Percentiles rank a stretch among this genome's conserved stretches.
Conservation (phyloP, 768 basidiomycete genomes). For the Termitomyces sp. region DNA sequence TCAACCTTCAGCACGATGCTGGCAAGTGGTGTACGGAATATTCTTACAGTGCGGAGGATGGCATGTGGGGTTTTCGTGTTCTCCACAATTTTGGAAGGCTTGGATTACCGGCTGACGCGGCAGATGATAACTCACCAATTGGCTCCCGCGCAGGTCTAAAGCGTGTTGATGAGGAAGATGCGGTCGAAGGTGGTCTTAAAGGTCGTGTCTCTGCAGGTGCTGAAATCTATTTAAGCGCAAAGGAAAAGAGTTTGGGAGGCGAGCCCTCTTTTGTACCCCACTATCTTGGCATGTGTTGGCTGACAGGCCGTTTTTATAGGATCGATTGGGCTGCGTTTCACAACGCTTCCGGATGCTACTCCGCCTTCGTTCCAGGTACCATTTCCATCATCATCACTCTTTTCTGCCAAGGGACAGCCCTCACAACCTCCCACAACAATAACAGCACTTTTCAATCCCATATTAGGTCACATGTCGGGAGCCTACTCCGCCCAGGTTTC, state of each 20-base stretch:
- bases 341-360: constrained; percentile 80
- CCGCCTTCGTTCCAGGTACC: constrained; percentile 56
- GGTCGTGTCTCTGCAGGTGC: constrained; percentile 91
- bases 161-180: constrained; percentile 93
- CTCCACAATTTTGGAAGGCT: constrained; percentile 89
- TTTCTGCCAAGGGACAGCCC: constrained; percentile 27
- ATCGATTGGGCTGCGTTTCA: constrained; percentile 91
- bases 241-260: constrained; percentile 92
- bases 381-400: constrained; percentile 29
- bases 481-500: constrained; percentile 90
- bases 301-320: constrained; percentile 38
- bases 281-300: not conserved
- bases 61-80: constrained; percentile 85
- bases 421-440: constrained; percentile 91
- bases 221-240: constrained; percentile 90
- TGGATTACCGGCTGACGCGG: constrained; percentile 28
- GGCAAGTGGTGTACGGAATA: constrained; percentile 94
- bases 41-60: constrained; percentile 89
- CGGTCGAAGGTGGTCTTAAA: constrained; percentile 84
- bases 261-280: constrained; percentile 21
- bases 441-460: constrained; percentile 92
- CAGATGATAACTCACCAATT: constrained; percentile 24
- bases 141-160: constrained; percentile 39
- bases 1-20: constrained; percentile 87
- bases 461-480: constrained; percentile 89